Base-by-base conservation (phyloP, 2,329 filamentous ascomycete genomes). In the Seiridium cupressi region DNA sequence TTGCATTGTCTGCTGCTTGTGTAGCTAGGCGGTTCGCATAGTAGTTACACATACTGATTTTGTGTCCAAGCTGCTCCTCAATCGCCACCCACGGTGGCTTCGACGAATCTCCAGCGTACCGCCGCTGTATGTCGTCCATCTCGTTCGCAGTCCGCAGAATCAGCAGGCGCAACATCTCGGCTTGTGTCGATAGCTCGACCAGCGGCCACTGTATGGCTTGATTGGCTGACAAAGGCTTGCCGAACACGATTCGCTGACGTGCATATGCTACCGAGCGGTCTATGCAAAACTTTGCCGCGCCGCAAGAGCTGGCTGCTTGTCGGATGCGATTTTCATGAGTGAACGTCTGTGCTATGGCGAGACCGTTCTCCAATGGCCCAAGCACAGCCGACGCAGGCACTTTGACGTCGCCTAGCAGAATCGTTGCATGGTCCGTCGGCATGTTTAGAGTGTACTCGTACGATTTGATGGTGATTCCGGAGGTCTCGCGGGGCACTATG, bases 381-480 rank as follows among this genome's bases (percentile, higher is more conserved):
- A 88, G 74, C 40, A 87, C 73, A 1, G 82, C 76, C 26, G 76
- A 77, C 11, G 75, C 72, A 0, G 85, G 83, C 1, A 88, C 82
- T 66, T 76, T 82, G n/a, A 86, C 85, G 59, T 82, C 71, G n/a
- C 78, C 78, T 49, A 88, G 73, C 2, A 79, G 77, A 44, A 88
- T 75, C 1, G 84, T 88, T 3, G 85, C 85, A 67, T 88, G 85
- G 68, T 89, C 85, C 5, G 85, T 88, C 0, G 85, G 85, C 85
- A 88, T 89, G 65, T 88, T 88, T 57, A 88, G 79, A 1, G 85
- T 88, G 83, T 84, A 88, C 70, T 88, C 81, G 64, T 85, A 88
- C 44, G 81, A 84, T 51, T 81, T 77, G 6, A 86, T 78, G 31
- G 77, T 75, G 13, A 88, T 65, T 0, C 85, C 85, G 1, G 77